Evolutionary conservation across 2,329 filamentous ascomycete genomes (phyloP).

Genomic region (Aspergillus transmontanensis): DNA sequence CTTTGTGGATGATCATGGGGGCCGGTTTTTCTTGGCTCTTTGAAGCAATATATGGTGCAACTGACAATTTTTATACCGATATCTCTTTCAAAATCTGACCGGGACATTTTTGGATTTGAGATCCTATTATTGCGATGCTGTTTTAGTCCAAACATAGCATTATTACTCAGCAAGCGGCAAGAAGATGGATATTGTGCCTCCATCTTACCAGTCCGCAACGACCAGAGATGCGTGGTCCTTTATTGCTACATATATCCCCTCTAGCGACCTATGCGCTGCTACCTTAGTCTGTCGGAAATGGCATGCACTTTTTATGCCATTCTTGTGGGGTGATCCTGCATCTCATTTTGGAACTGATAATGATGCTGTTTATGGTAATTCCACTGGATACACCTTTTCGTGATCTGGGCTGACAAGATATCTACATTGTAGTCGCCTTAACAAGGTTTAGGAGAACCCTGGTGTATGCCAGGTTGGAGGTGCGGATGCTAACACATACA

Average conservation of each 20-base stretch:
- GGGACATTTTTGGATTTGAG: background rate
- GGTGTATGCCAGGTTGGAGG: constrained; percentile 54
- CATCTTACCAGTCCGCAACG: constrained; percentile 62
- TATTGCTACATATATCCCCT: constrained; percentile 59
- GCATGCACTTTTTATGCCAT: constrained; percentile 60
- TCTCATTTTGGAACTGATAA: constrained; percentile 64
- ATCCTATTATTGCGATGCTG: background rate
- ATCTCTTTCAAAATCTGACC: background rate
- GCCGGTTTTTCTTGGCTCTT: background rate
- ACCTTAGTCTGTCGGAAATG: constrained; percentile 60
- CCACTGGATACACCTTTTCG: background rate
- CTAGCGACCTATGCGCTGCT: constrained; percentile 58
- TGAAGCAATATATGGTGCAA: background rate
- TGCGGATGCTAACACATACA: constrained; percentile 62
- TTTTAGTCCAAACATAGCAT: background rate
- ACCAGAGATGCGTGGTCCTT: constrained; percentile 58
- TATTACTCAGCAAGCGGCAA: constrained; percentile 1
- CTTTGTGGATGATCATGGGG: background rate
- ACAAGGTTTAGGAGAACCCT: constrained; percentile 62
- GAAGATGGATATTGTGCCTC: constrained; percentile 60
- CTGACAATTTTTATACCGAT: background rate
- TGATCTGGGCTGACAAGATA: constrained; percentile 15
- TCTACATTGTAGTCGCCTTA: constrained; percentile 51
- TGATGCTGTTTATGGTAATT: constrained; percentile 59
- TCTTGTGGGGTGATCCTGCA: constrained; percentile 64